phyloP scores from a whole-genome alignment of 805 yeast species.

The Ogataea thermomethanolica region DNA sequence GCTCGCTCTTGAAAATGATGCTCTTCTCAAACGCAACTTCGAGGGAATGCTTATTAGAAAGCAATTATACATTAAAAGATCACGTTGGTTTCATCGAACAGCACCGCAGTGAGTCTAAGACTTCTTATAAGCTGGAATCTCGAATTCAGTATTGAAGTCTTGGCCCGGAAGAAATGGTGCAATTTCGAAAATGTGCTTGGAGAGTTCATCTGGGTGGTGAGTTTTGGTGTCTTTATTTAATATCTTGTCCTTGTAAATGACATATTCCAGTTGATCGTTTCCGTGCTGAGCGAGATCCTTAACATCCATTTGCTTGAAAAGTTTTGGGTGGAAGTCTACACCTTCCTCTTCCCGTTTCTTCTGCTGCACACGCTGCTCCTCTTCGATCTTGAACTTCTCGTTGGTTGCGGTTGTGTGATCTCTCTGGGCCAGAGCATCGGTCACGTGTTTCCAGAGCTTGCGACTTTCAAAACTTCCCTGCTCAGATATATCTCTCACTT shows the following conservation, averaged over 20 bases:
- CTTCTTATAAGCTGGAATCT: conserved; percentile 66
- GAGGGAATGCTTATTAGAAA: conserved; percentile 12
- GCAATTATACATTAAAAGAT: conserved; percentile 6
- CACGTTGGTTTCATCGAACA: conserved; percentile 6
- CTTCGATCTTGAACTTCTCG: conserved; percentile 84
- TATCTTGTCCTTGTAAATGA: conserved; percentile 50
- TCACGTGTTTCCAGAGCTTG: conserved; percentile 77
- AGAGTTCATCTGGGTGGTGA: conserved; percentile 46
- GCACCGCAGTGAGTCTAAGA: conserved; percentile 14
- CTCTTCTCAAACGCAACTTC: conserved; percentile 15
- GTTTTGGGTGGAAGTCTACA: conserved; percentile 73
- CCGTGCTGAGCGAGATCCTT: conserved; percentile 29
- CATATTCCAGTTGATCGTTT: conserved; percentile 54
- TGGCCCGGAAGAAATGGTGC: conserved; percentile 88
- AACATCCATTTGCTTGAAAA: conserved; percentile 53
- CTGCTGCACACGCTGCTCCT: conserved; percentile 73
- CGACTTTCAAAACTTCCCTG: conserved; percentile 83
- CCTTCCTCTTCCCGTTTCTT: conserved; percentile 75
- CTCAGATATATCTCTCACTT: conserved; percentile 71
- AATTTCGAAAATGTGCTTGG: conserved; percentile 53
- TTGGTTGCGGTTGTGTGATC: conserved; percentile 84
- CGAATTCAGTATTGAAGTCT: conserved; percentile 56
- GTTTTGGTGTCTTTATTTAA: conserved; percentile 46
- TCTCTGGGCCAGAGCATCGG: conserved; percentile 73
- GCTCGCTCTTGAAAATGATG: conserved; percentile 12